phyloP scores from a whole-genome alignment of 306 rosid species.

The Castanopsis chinensis region DNA sequence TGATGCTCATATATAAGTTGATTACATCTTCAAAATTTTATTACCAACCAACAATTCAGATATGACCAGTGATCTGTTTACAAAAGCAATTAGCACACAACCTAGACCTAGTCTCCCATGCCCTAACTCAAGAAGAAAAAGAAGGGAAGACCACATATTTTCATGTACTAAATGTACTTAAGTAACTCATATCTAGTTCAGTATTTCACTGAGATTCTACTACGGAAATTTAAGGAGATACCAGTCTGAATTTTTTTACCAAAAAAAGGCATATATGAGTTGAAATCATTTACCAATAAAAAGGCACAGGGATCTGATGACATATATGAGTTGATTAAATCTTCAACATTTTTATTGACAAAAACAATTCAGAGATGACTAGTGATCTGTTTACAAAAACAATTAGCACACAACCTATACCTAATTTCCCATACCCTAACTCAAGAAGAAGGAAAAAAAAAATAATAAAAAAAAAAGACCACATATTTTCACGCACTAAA shows the following conservation, averaged over 20 bases:
- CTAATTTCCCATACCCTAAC: background rate
- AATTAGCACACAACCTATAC: background rate
- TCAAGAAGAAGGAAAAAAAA: background rate
- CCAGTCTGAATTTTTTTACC: conserved; percentile 16
- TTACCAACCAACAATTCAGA: background rate
- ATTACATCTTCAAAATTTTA: background rate
- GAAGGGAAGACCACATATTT: background rate
- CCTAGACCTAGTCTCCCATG: background rate
- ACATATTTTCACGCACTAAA: background rate
- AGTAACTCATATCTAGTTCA: background rate
- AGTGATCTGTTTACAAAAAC: background rate
- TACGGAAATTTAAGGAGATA: background rate
- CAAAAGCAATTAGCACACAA: background rate
- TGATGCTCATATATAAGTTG: background rate
- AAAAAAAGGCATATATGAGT: background rate
- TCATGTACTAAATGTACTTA: background rate
- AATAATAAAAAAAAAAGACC: background rate
- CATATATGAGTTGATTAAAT: no score
- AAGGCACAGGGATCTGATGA: no score
- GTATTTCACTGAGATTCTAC: background rate
- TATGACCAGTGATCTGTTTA: no score
- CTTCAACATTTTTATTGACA: no score
- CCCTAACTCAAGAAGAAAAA: background rate
- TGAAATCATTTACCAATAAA: no score
- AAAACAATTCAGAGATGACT: background rate